phyloP scores from a whole-genome alignment of 2,329 filamentous ascomycete genomes.

The Reticulascus tulasneorum region DNA sequence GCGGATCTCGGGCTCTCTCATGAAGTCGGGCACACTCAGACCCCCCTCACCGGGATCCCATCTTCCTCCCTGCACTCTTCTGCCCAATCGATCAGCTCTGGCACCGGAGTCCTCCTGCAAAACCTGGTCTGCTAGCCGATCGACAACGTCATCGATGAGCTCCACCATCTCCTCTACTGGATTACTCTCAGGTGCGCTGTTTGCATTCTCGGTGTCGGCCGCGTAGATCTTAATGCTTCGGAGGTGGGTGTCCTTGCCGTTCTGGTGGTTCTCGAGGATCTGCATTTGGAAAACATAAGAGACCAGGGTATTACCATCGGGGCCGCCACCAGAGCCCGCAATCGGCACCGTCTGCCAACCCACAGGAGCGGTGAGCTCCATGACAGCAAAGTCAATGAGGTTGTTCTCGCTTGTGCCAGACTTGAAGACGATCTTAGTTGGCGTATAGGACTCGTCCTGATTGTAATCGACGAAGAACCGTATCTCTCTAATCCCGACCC shows the following conservation, averaged over 20 bases:
- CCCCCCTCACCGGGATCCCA: conserved; percentile 30
- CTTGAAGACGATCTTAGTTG: conserved; percentile 83
- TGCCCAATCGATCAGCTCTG: conserved; percentile 23
- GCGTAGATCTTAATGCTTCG: conserved; percentile 85
- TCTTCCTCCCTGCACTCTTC: conserved; percentile 21
- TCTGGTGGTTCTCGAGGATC: conserved; percentile 95
- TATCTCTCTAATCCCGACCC: conserved; percentile 72
- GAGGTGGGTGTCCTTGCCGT: conserved; percentile 98
- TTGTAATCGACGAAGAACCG: conserved; percentile 88
- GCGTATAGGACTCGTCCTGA: conserved; percentile 93
- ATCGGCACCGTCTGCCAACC: conserved; percentile 88
- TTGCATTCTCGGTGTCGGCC: conserved; percentile 45
- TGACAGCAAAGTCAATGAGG: conserved; percentile 79
- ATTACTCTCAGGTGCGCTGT: conserved; percentile 28
- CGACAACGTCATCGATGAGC: conserved; percentile 14
- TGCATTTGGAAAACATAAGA: conserved; percentile 88
- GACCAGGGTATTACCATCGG: conserved; percentile 70
- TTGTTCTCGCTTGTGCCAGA: conserved; percentile 91
- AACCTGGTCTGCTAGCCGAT: conserved; percentile 8
- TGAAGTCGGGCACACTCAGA: conserved; percentile 35
- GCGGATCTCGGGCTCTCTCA: conserved; percentile 39
- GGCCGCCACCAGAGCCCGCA: conserved; percentile 49
- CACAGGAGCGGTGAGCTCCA: conserved; percentile 72
- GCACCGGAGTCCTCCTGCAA: conserved; percentile 6
- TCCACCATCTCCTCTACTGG: conserved; percentile 24